Base-by-base conservation (phyloP, 352 stramenopile species). In the Globisporangium solare region DNA sequence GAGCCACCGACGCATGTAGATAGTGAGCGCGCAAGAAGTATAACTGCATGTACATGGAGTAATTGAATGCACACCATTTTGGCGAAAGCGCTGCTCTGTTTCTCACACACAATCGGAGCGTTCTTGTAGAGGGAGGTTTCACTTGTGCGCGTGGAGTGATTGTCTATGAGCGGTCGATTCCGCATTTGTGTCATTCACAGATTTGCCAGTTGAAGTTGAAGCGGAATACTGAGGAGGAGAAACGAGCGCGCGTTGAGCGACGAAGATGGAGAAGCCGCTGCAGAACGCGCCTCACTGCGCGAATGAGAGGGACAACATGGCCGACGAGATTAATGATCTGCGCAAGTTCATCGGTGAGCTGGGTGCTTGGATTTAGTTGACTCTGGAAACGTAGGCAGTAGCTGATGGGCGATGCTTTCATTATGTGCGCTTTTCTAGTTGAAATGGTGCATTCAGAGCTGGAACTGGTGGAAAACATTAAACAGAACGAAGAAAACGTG, bases 391-490 rank as follows among this genome's bases (percentile, higher is more conserved):
- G 5, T 12, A 24, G 6, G 24, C n/a, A n/a, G 2, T 10, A 51
- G n/a, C 37, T 56, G 43, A 18, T 40, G n/a, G 6, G 17, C 2
- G 22, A 20, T n/a, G 17, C 32, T 56, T 32, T 46, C 24, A 21
- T 51, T 27, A 11, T 48, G 21, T 37, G 20, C 42, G 48, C 24
- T n/a, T 43, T 18, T 5, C 39, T 32, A 92, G 82, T 90, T 53
- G 78, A 82, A 18, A 83, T 92, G 79, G 90, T 92, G 82, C 79
- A 86, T 14, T 71, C 70, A 1, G 82, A 92, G 60, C 78, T 87
- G 72, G 79, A 86, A 51, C 42, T 87, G 14, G 68, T 92, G 42
- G 79, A 87, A 54, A 76, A 51, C 32, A 86, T 92, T 56, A 79
- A 79, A 37, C 73, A 86, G 46, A 82, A 73, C 31, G 82, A 92